Percentiles rank a stretch among this genome's conserved stretches.
These are phyloP conservation scores for Trypanosoma brucei DNA, from an alignment of 208 protist species.

Conservation along the genomic window DNA sequence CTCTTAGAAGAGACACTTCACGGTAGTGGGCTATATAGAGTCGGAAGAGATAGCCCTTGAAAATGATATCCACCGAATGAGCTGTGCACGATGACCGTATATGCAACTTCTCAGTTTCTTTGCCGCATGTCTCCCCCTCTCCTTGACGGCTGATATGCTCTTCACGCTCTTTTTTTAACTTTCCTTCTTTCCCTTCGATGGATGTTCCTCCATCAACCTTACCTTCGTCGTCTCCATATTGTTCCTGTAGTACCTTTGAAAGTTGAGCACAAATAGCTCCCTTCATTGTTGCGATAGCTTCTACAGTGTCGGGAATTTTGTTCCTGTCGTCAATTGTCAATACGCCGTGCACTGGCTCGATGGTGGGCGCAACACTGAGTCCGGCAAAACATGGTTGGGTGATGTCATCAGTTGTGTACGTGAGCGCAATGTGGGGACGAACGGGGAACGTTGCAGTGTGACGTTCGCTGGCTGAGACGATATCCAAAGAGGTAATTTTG, in stretches of 20 bases:
- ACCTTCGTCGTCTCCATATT: constrained; percentile 24
- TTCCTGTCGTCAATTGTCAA: constrained; percentile 80
- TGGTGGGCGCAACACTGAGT: constrained; percentile 48
- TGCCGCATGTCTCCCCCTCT: constrained; percentile 2
- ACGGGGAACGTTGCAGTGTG: constrained; percentile 70
- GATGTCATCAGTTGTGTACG: constrained; percentile 54
- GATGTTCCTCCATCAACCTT: constrained; percentile 1
- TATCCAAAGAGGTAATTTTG: constrained; percentile 65
- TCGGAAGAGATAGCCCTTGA: constrained; percentile 80
- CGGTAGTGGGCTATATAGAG: constrained; percentile 85
- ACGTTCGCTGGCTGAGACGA: constrained; percentile 68
- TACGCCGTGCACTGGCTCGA: constrained; percentile 77
- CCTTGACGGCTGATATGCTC: constrained; percentile 3
- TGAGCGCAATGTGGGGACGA: constrained; percentile 76
- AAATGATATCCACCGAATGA: constrained; percentile 77
- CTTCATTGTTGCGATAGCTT: constrained; percentile 83
- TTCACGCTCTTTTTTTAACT: constrained; percentile 2
- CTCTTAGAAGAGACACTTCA: constrained; percentile 73
- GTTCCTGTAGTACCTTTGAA: constrained; percentile 57
- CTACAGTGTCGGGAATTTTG: constrained; percentile 78
- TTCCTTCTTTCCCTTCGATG: background rate
- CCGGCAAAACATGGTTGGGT: constrained; percentile 39
- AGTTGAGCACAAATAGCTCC: constrained; percentile 84
- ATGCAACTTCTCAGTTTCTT: constrained; percentile 9
- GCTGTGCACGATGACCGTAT: constrained; percentile 59